Evolutionary conservation across 768 basidiomycete genomes (phyloP), one percentile per base, ranked within the genome.

Genomic region (Udeniomyces megalosporus): DNA sequence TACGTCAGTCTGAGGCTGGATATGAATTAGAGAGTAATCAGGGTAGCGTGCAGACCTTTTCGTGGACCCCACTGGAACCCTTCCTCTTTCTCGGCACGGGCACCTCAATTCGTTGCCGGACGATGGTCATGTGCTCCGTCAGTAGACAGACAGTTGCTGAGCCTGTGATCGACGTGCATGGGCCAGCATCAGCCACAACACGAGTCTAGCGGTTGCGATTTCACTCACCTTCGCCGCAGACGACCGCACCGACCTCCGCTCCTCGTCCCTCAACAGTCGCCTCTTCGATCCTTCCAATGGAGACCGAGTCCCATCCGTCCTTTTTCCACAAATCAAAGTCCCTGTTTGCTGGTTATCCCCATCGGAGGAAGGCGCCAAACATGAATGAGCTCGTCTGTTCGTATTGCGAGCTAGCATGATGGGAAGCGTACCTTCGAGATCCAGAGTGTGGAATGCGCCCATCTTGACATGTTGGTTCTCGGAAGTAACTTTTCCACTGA

Each of bases 41-140:
- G 47, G 35, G 15, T 12, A 44, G 8, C 22, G 12, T 17, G 59
- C 71, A 52, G 31, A 76, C 77, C 71, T 92, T 95, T 70, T 99
- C 95, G 66, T 96, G 88, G 31, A 89, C 86, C 1, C 86, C 83
- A 1, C 84, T 79, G 3, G 85, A 81, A 1, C 89, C 86, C 11
- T 90, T 79, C 46, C 81, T 82, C 73, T 99, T 99, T 58, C 95
- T 80, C 5, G 95, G 95, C 61, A 97, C 84, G 0, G 85, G 77
- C 0, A 90, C 81, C 22, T 88, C 86, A 59, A 99, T 83, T 24
- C 95, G 81, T 70, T 96, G 89, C 4, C 88, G 77, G 35, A 99
- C 84, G 31, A 92, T 78, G 1, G 95, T 99, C 84, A 97, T 92
- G 73, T 97, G 92, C 68, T 97, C 85, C 1, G 92, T 96, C 15